Evolutionary conservation across 176 grass and related monocot genomes (phyloP).

Genomic region (Microstegium vimineum): DNA sequence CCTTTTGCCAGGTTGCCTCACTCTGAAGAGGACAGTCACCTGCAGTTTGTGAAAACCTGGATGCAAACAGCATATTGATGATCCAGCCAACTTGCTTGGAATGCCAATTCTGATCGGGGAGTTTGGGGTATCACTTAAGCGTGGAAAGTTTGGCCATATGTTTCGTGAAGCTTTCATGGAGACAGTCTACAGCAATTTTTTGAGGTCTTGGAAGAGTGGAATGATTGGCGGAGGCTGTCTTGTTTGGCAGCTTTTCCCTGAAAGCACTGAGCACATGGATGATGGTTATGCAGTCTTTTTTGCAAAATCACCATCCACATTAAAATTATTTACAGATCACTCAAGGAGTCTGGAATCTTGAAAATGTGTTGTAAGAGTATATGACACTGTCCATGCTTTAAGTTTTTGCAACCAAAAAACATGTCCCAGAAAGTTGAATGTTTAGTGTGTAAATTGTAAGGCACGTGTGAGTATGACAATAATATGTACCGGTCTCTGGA

Average conservation of each 20-base stretch:
- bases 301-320: slow-evolving; percentile 50
- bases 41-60: slow-evolving; percentile 65
- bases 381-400: background rate
- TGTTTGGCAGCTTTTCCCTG: slow-evolving; percentile 88
- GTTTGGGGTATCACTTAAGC: slow-evolving; percentile 79
- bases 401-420: slow-evolving; percentile 1
- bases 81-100: slow-evolving; percentile 56
- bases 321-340: slow-evolving; percentile 42
- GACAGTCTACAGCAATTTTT: slow-evolving; percentile 56
- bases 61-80: slow-evolving; percentile 78
- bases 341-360: slow-evolving; percentile 41
- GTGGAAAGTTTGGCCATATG: slow-evolving; percentile 43
- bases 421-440: background rate
- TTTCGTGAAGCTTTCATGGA: slow-evolving; percentile 70
- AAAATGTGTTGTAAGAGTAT: background rate
- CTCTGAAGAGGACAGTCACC: slow-evolving; percentile 43
- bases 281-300: slow-evolving; percentile 78
- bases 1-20: slow-evolving; percentile 54
- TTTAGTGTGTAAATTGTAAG: slow-evolving; percentile 1
- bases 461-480: background rate
- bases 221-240: slow-evolving; percentile 70
- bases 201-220: slow-evolving; percentile 37
- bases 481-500: background rate
- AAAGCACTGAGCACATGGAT: slow-evolving; percentile 80
- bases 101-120: slow-evolving; percentile 74